Base-by-base conservation (phyloP, 139 green algal species). In the Raphidocelis subcapitata region DNA sequence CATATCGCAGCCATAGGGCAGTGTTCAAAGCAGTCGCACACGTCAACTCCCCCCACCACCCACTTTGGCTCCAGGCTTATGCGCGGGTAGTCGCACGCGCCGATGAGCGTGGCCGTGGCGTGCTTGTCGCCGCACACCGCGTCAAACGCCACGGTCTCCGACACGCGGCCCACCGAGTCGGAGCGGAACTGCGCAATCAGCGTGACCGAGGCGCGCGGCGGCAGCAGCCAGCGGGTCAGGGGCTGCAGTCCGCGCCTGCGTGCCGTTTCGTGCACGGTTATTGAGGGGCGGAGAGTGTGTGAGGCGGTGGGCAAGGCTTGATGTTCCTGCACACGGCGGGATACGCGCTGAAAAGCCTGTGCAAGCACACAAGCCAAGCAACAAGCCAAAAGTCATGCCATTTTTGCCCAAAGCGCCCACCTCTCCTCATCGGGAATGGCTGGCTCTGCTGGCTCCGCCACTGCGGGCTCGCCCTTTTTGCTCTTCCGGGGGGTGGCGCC, bases 71-170 rank as follows among this genome's bases (percentile, higher is more conserved):
- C 88, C 26, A 77, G 80, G 52, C 47, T 76, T 68, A 96, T 92
- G 63, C 85, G 81, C 12, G 91, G 91, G 72, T 91, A 85, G 62
- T 88, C 86, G 71, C 88, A 94, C 18, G 65, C 65, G 29, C 81
- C 84, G 10, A 67, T 79, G 3, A 89, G 44, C 14, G 63, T 57
- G 21, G 91, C 46, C 24, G 62, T 82, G 73, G 72, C 73, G 32
- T 77, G 61, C 16, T 63, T 65, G 60, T 86, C 84, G 21, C 81
- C 85, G 65, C 80, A 80, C 31, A 89, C 57, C 24, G 89, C 84
- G 67, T 93, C 85, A 63, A 94, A 94, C 5, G 49, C 82, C 21
- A 94, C 65, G 29, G 65, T 72, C 73, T 90, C 83, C 32, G 52
- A 82, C 74, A 91, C 88, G 16, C 62, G 72, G 28, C 85, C 87